A percentile compares a stretch with the other conserved stretches of the same genome.
These are phyloP conservation scores for Geotrichum klebahnii DNA, from an alignment of 1,139 yeast genomes.

Conservation along the genomic window DNA sequence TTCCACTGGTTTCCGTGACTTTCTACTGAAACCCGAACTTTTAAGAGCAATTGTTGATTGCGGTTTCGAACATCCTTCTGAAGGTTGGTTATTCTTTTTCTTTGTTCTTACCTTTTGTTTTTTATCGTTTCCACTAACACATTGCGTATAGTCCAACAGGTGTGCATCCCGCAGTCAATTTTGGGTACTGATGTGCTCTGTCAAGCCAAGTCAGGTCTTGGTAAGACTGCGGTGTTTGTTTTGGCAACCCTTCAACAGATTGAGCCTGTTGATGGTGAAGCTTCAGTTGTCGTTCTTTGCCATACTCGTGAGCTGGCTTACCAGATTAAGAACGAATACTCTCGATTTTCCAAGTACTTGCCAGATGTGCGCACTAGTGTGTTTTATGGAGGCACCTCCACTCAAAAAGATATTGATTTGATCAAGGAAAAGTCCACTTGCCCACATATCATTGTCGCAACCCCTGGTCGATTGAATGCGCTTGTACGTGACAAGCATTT, in stretches of 20 bases:
- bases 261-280: conserved; percentile 96
- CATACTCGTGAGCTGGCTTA: conserved; percentile 98
- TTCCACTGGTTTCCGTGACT: conserved; percentile 97
- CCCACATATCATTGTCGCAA: conserved; percentile 95
- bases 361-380: conserved; percentile 97
- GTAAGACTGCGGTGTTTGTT: conserved; percentile 97
- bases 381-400: conserved; percentile 93
- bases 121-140: not conserved
- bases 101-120: not conserved
- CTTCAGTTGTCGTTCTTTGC: conserved; percentile 88
- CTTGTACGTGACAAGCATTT: conserved; percentile 86
- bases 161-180: conserved; percentile 95
- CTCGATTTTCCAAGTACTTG: conserved; percentile 96
- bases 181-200: conserved; percentile 96
- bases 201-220: conserved; percentile 99
- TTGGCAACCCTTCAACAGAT: conserved; percentile 93
- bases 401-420: conserved; percentile 78
- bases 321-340: conserved; percentile 95
- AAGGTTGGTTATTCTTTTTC: conserved; percentile 57
- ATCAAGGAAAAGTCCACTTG: conserved; percentile 89
- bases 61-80: conserved; percentile 99
- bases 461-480: conserved; percentile 97
- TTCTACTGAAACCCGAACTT: conserved; percentile 90
- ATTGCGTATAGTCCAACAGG: conserved; percentile 84
- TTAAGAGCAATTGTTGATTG: conserved; percentile 97